Conservation (phyloP, 495 filamentous ascomycete species). For the Hapsidospora chrysogenum region DNA sequence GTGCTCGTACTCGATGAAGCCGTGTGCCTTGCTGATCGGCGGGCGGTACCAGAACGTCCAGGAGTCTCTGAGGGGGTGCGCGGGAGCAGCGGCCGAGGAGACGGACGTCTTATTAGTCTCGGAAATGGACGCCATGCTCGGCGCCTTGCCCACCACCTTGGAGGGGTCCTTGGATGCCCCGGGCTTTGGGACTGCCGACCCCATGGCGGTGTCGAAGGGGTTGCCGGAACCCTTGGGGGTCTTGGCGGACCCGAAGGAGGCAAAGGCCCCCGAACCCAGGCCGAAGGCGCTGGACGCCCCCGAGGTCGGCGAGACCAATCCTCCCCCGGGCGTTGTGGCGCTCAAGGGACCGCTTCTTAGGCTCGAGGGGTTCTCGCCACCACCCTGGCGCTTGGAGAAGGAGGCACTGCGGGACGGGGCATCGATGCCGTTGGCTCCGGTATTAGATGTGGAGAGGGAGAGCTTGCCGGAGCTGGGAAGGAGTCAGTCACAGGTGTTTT, state of each 20-base stretch:
- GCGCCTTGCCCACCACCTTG: constrained; percentile 18
- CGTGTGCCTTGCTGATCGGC: constrained; percentile 70
- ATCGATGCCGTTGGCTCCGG: constrained; percentile 34
- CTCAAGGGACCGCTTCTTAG: constrained; percentile 38
- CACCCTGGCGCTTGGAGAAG: constrained; percentile 55
- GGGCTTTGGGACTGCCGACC: constrained; percentile 46
- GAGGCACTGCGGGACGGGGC: constrained; percentile 48
- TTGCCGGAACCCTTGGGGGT: constrained; percentile 79
- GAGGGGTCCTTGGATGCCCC: constrained; percentile 30
- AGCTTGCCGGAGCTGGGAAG: constrained; percentile 62
- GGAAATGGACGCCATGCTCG: constrained; percentile 22
- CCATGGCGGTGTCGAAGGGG: constrained; percentile 53
- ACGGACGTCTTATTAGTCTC: no score
- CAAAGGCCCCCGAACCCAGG: constrained; percentile 87
- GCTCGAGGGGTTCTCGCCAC: constrained; percentile 21
- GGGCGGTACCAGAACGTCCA: constrained; percentile 74
- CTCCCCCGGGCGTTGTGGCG: constrained; percentile 52
- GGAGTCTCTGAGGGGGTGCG: constrained; percentile 2
- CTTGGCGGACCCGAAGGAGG: constrained; percentile 72
- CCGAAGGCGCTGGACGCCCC: constrained; percentile 88
- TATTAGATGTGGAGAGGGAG: constrained; percentile 58
- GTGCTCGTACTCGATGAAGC: constrained; percentile 95
- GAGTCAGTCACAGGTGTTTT: constrained; percentile 4
- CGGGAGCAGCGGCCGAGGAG: constrained; percentile 4
- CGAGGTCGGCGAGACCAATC: constrained; percentile 69